Conservation (phyloP, 176 grass and related monocot genomes). For the Aegilops bicornis region DNA sequence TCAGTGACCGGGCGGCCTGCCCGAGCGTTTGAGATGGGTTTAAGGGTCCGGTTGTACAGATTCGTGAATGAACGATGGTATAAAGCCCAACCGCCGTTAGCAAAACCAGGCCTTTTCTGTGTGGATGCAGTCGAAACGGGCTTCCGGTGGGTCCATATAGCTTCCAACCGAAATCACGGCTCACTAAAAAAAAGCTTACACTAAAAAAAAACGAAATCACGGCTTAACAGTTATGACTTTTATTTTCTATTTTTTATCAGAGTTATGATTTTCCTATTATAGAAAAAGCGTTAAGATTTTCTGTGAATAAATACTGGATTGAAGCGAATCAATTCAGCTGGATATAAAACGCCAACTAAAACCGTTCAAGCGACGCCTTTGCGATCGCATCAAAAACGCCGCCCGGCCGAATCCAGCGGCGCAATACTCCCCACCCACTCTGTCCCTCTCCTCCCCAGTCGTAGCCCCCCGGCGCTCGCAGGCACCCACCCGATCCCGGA, state of each 20-base stretch:
- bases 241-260: no score
- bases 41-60: no score
- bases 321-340: background rate
- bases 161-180: no score
- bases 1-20: no score
- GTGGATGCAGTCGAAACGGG: no score
- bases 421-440: background rate
- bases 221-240: no score
- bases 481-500: background rate
- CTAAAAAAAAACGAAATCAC: no score
- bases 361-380: background rate
- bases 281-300: no score
- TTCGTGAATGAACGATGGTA: background rate
- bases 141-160: no score
- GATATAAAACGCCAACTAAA: background rate
- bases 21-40: no score
- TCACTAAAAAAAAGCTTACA: no score
- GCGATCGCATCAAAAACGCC: background rate
- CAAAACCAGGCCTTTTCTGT: background rate
- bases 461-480: background rate
- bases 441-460: background rate
- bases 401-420: slow-evolving; percentile 7
- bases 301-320: background rate
- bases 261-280: no score
- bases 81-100: background rate